Evolutionary conservation across 2,329 filamentous ascomycete species (phyloP), one percentile per base, ranked within the genome.

Genomic region (Westerdykella sp.): DNA sequence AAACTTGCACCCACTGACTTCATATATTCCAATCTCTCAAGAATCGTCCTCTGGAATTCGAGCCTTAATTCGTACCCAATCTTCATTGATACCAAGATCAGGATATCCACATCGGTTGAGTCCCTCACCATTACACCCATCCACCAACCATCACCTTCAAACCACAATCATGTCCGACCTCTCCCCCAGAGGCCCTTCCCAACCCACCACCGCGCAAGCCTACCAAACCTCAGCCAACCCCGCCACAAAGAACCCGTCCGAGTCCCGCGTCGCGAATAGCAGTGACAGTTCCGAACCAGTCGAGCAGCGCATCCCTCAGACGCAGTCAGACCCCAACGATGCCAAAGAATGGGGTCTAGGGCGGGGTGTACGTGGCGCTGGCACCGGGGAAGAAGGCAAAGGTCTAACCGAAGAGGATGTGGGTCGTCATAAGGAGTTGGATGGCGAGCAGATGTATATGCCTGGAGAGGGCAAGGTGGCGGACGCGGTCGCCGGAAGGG

Each of bases 201-300:
- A 76, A 52, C 73, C 73, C 14, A 61, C 64, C 38, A 59, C 62
- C 23, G 42, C 66, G 46, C 61, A 71, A 53, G 71, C 68, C 41
- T 75, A 75, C 66, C 66, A 65, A 11, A 72, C 70, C 2, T 57
- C 67, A 2, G 69, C 68, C 49, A 76, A 76, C 55, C 66, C 71
- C 28, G 67, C 60, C n/a, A 52, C 62, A 18, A 68, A 70, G 44
- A 63, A 67, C 45, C 69, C 70, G 10, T 44, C 57, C 39, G 72
- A 75, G 47, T 40, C 59, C 32, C 37, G 47, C 1, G 49, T 62
- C 5, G 41, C 56, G 5, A 43, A 53, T 41, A 67, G 71, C 45
- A 41, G 54, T 6, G 47, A 65, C 42, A 56, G 63, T 49, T 54
- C 54, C 15, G 43, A 53, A 12, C 34, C 37, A 2, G 48, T 57